Conservation (phyloP, 2,329 filamentous ascomycete genomes). For the Neofusicoccum parvum region DNA sequence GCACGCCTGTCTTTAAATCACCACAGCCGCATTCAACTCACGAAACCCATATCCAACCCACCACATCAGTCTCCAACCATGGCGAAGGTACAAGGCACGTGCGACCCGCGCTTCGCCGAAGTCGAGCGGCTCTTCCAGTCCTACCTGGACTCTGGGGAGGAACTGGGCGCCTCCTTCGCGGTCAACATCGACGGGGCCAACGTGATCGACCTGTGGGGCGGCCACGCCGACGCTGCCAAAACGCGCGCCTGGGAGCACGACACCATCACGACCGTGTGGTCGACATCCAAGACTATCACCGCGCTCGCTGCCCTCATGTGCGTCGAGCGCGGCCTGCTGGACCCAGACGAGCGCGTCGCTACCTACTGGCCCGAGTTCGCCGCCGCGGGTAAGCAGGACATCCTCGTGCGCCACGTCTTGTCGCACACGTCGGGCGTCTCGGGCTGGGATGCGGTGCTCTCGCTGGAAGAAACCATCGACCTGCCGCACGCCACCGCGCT, state of each 20-base stretch:
- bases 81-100: constrained; percentile 30
- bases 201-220: constrained; percentile 51
- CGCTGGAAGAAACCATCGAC: not conserved
- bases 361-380: constrained; percentile 40
- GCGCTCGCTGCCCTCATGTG: constrained; percentile 31
- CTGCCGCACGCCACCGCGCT: not conserved
- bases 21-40: too few species aligned
- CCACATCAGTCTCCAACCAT: constrained; percentile 26
- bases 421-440: constrained; percentile 15
- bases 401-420: constrained; percentile 28
- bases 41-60: not conserved
- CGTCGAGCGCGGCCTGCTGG: constrained; percentile 31
- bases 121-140: constrained; percentile 40
- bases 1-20: too few species aligned
- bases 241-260: constrained; percentile 42
- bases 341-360: constrained; percentile 30
- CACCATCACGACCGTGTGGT: constrained; percentile 25
- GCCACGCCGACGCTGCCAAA: constrained; percentile 35
- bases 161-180: constrained; percentile 49
- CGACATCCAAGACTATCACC: constrained; percentile 32
- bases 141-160: constrained; percentile 40
- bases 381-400: constrained; percentile 34
- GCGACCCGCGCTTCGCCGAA: constrained; percentile 40
- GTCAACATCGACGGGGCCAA: constrained; percentile 46
- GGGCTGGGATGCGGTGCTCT: not conserved